Evolutionary conservation across 805 yeast species (phyloP).

Genomic region (Suhomyces sp.): DNA sequence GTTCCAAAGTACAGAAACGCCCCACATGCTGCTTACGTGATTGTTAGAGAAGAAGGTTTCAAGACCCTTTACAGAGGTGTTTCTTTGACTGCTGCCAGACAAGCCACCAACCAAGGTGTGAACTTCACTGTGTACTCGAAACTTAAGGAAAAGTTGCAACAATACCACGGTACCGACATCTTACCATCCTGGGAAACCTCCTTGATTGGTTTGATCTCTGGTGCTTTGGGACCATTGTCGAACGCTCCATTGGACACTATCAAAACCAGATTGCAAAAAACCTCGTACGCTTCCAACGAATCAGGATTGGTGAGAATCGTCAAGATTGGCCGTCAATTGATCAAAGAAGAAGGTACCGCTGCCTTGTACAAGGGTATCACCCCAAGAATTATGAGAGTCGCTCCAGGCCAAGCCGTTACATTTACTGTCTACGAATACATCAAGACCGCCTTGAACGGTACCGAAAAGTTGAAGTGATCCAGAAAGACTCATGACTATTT

Average conservation of each 20-base stretch:
- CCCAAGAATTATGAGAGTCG: slow-evolving; percentile 98
- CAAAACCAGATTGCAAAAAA: slow-evolving; percentile 94
- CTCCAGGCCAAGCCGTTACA: slow-evolving; percentile 98
- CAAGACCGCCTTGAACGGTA: slow-evolving; percentile 55
- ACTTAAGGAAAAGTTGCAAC: slow-evolving; percentile 67
- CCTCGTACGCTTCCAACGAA: slow-evolving; percentile 62
- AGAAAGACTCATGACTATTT: not conserved
- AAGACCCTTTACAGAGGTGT: slow-evolving; percentile 91
- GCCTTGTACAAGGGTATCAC: slow-evolving; percentile 92
- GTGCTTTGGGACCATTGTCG: slow-evolving; percentile 96
- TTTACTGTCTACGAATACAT: slow-evolving; percentile 94
- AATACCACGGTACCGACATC: slow-evolving; percentile 51
- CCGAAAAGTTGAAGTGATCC: slow-evolving; percentile 15
- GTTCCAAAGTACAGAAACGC: slow-evolving; percentile 90
- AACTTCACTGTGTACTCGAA: slow-evolving; percentile 94
- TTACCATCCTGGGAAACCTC: slow-evolving; percentile 96
- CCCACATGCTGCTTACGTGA: slow-evolving; percentile 80
- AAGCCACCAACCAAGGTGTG: slow-evolving; percentile 97
- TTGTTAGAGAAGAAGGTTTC: slow-evolving; percentile 88
- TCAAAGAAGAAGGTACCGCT: slow-evolving; percentile 77
- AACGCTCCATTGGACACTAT: slow-evolving; percentile 97
- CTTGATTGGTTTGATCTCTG: slow-evolving; percentile 83
- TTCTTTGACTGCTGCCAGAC: slow-evolving; percentile 93
- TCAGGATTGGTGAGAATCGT: slow-evolving; percentile 74
- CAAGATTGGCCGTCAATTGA: slow-evolving; percentile 74